Base-by-base conservation (phyloP, 306 rosid species). In the Morella rubra region DNA sequence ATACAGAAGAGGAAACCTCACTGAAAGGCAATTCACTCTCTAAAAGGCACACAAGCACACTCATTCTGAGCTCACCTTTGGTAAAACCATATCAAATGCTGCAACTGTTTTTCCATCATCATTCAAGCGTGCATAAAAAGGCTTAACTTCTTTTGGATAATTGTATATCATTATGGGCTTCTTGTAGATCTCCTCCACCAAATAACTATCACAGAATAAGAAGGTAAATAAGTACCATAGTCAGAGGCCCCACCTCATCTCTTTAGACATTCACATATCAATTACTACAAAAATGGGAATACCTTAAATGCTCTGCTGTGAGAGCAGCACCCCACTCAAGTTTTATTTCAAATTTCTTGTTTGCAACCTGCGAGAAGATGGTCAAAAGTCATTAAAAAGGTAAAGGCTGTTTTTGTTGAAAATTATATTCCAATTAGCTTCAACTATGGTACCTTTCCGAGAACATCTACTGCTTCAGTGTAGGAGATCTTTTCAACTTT, bases 31-130 rank as follows among this genome's bases (percentile, higher is more conserved):
- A 7, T 32, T 41, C 62, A 16, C 51, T 7, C 50, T 44, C 54
- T 20, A 40, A 79, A 18, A 46, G 55, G 68, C 1, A 58, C 27
- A 71, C 42, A 74, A 11, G 41, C 56, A 11, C 40, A 62, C 72
- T 50, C 41, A 60, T 59, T 77, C 76, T 69, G 62, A 66, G 61
- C 81, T 61, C 81, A 92, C 99, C 96, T 91, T 96, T 71, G 98
- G 98, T 46, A 93, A 89, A 82, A 92, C 72, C 81, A 96, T 24
- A 80, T 96, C 99, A 85, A 91, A 96, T 60, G 98, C 93, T n/a
- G 96, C 96, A 24, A 91, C 98, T 15, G 97, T 96, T 84, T 66
- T 73, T 74, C 82, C 87, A 84, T 92, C 97, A 80, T 89, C 97
- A 71, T 91, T 92, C 73, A 86, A 66, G 47, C 89, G 90, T 51